Evolutionary conservation across 371 early-diverging fungal species (phyloP), one percentile per base, ranked within the genome.

Genomic region (Mortierella sp.): DNA sequence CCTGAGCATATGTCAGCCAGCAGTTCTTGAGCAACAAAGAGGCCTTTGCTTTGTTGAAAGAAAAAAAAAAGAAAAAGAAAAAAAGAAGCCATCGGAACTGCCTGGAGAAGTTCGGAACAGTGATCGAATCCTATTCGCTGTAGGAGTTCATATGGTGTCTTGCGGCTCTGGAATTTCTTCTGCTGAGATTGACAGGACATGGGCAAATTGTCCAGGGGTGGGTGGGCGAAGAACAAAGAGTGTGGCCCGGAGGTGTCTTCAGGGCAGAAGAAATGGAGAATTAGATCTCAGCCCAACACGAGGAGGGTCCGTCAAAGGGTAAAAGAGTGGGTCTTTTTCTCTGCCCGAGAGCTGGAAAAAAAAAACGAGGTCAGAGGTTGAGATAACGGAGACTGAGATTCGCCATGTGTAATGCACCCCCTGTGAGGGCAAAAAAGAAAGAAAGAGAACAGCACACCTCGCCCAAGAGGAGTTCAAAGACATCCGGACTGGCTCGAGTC

Each of bases 281-380:
- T 71, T 75, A 12, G 67, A 75, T 66, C 76, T 75, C 76, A 75
- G 76, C 25, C 37, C 62, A 26, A 28, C 66, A 72, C 64, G 70
- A 66, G 66, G 70, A 66, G 66, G 66, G 26, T 57, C 58, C 47
- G 9, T 37, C 37, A 37, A n/a, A 37, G 37, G 37, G 37, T 9
- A 37, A 37, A 37, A 37, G 37, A 9, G 37, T 37, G 37, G 37
- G 37, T 37, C n/a, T n/a, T n/a, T n/a, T n/a, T n/a, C n/a, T n/a
- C n/a, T 37, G 37, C 37, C 37, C 37, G 37, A 37, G 37, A 37
- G 37, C 37, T 37, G 37, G 37, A 37, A 9, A 45, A 57, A 47
- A 51, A 37, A 55, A 47, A 51, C 15, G 28, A 28, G 9, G 16
- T 25, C 51, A 28, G 43, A 29, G 37, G 37, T 37, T 9, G 37